phyloP scores from a whole-genome alignment of 371 early-diverging fungal species.

The Mortierella sp. region DNA sequence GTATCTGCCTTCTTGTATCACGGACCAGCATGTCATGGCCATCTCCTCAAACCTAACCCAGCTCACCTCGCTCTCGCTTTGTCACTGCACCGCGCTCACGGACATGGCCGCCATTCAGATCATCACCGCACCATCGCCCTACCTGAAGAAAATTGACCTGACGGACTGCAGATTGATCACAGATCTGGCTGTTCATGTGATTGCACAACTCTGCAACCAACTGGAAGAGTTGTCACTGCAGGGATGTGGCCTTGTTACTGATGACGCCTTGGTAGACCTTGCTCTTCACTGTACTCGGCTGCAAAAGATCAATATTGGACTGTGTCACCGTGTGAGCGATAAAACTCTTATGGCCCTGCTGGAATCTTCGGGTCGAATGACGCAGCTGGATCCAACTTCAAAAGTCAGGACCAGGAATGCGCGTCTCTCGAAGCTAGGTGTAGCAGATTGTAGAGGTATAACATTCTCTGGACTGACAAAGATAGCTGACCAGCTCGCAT shows the following conservation, averaged over 20 bases:
- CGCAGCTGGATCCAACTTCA: background rate
- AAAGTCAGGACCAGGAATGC: slow-evolving; percentile 14
- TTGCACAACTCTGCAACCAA: slow-evolving; percentile 34
- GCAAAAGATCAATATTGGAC: slow-evolving; percentile 24
- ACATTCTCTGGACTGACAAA: slow-evolving; percentile 26
- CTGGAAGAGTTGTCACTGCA: slow-evolving; percentile 36
- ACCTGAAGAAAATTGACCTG: slow-evolving; percentile 31
- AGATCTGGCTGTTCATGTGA: slow-evolving; percentile 40
- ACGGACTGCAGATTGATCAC: slow-evolving; percentile 40
- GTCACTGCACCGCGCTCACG: slow-evolving; percentile 38
- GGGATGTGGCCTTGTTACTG: slow-evolving; percentile 33
- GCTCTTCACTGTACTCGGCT: slow-evolving; percentile 27
- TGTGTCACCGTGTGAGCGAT: slow-evolving; percentile 30
- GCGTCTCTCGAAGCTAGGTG: slow-evolving; percentile 17
- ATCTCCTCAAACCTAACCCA: slow-evolving; percentile 26
- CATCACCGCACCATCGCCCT: slow-evolving; percentile 42
- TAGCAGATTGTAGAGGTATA: slow-evolving; percentile 41
- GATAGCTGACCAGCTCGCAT: slow-evolving; percentile 11
- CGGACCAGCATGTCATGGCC: slow-evolving; percentile 28
- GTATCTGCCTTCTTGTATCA: slow-evolving; percentile 43
- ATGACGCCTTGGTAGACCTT: slow-evolving; percentile 41
- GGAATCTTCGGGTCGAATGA: slow-evolving; percentile 13
- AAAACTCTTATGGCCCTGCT: slow-evolving; percentile 24
- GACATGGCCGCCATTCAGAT: slow-evolving; percentile 36
- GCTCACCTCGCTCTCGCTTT: slow-evolving; percentile 33